Evolutionary conservation across 1,284 basidiomycete genomes (phyloP), one percentile per base, ranked within the genome.

Genomic region (Clitocybe nebularis): DNA sequence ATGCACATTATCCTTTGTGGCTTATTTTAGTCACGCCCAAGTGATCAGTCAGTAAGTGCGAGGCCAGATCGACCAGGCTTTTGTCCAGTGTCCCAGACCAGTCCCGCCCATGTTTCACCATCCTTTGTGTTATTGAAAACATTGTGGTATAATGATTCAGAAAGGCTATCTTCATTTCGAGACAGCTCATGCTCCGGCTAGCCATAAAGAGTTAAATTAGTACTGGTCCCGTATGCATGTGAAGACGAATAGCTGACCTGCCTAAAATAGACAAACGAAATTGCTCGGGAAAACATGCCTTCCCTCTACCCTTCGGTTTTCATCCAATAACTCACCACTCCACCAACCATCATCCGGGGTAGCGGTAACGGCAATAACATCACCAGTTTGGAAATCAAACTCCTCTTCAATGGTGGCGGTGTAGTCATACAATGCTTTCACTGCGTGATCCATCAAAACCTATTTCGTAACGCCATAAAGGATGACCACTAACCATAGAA

Each of bases 291-390:
- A 94, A 46, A 93, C 82, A 54, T 89, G 84, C 49, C 85, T 73
- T 8, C 92, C 92, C 7, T 79, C 75, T 52, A 81, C 71, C 48
- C 90, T 73, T 52, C 93, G 74, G 24, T 78, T 79, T 58, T 95
- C 93, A 57, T 96, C 93, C 43, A 95, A 64, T 45, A 95, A 61
- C 61, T 84, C 79, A 8, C 89, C 89, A 47, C 84, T 87, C 93
- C 92, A 95, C 93, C 93, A 95, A 1, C 91, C 91, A 57, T 96
- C 93, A 52, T 94, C 89, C 10, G 92, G 91, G 19, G 90, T 93
- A 22, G 82, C 78, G 2, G 90, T 94, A 9, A 95, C 92, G 1
- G 92, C 93, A 56, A 96, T 95, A 48, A 95, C 84, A 66, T 96
- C 93, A 16, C 88, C 89, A 8, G 81, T 69, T 57, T 92, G 89